Percentiles rank a stretch among this genome's conserved stretches.
Conservation (phyloP, 1,284 basidiomycete genomes). For the Exobasidium cylindrosporum region DNA sequence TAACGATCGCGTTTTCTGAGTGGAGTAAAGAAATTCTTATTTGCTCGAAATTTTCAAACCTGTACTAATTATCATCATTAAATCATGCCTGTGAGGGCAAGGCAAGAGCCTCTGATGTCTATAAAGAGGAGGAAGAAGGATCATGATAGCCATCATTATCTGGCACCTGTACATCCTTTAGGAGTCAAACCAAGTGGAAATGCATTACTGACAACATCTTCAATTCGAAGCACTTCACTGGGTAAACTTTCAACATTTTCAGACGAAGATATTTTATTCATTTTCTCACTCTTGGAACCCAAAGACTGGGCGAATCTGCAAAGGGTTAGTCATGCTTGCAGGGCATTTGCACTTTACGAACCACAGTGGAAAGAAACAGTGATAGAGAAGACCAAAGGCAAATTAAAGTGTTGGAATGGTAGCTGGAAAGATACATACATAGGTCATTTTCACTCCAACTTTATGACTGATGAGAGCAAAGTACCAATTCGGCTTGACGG, state of each 20-base stretch:
- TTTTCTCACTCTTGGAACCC: constrained; percentile 20
- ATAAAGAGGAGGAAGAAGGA: background rate
- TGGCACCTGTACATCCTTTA: constrained; percentile 30
- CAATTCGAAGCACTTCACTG: constrained; percentile 29
- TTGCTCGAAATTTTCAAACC: too few relatives aligned
- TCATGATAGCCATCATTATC: too few relatives aligned
- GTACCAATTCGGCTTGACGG: constrained; percentile 13
- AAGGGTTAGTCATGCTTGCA: constrained; percentile 27
- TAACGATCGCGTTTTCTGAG: too few relatives aligned
- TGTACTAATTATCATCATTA: too few relatives aligned
- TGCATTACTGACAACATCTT: constrained; percentile 32
- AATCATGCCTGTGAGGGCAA: background rate
- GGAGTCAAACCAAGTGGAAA: constrained; percentile 47
- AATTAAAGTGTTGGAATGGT: constrained; percentile 39
- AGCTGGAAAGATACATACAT: constrained; percentile 46
- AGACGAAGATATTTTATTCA: constrained; percentile 37
- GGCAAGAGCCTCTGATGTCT: background rate
- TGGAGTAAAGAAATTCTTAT: too few relatives aligned
- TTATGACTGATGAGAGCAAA: background rate
- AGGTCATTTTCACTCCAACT: constrained; percentile 13
- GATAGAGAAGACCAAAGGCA: constrained; percentile 26
- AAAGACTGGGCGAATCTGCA: constrained; percentile 29
- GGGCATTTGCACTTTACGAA: constrained; percentile 36
- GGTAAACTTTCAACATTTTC: constrained; percentile 33
- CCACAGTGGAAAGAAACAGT: constrained; percentile 40